phyloP scores from a whole-genome alignment of 176 grass and related monocot species.

The Tuctoria greenei region DNA sequence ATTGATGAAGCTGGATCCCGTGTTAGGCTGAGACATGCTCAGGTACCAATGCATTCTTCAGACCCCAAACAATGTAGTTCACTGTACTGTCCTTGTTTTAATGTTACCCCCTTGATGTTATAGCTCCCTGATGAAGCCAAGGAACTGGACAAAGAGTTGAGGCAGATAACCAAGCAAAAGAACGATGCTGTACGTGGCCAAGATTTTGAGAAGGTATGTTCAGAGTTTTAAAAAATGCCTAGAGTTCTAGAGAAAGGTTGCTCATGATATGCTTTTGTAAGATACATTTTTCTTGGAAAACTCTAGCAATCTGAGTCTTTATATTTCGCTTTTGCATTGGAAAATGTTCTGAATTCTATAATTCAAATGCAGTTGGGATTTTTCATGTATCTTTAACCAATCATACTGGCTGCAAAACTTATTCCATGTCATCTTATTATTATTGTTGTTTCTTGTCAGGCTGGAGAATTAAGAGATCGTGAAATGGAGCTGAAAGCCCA shows the following conservation, averaged over 20 bases:
- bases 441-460: constrained; percentile 41
- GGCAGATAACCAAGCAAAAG: constrained; percentile 94
- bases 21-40: constrained; percentile 94
- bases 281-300: not conserved
- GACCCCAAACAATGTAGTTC: not conserved
- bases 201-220: constrained; percentile 97
- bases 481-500: constrained; percentile 90
- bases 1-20: constrained; percentile 98
- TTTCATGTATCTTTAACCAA: not conserved
- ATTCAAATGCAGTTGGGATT: not conserved
- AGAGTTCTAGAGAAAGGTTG: not conserved
- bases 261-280: constrained; percentile 20
- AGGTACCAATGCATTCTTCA: constrained; percentile 48
- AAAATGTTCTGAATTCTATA: not conserved
- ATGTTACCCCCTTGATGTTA: not conserved
- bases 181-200: constrained; percentile 93
- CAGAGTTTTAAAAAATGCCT: not conserved
- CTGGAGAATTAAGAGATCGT: constrained; percentile 70
- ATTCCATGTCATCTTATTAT: constrained; percentile 11
- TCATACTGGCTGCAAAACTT: not conserved
- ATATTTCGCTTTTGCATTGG: not conserved
- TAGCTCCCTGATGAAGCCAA: constrained; percentile 97
- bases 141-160: constrained; percentile 95
- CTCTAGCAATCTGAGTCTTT: not conserved
- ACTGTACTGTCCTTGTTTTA: constrained; percentile 19